These are phyloP conservation scores for Ophiostoma sp. DNA, from an alignment of 2,329 filamentous ascomycete genomes.

Conservation along the genomic window DNA sequence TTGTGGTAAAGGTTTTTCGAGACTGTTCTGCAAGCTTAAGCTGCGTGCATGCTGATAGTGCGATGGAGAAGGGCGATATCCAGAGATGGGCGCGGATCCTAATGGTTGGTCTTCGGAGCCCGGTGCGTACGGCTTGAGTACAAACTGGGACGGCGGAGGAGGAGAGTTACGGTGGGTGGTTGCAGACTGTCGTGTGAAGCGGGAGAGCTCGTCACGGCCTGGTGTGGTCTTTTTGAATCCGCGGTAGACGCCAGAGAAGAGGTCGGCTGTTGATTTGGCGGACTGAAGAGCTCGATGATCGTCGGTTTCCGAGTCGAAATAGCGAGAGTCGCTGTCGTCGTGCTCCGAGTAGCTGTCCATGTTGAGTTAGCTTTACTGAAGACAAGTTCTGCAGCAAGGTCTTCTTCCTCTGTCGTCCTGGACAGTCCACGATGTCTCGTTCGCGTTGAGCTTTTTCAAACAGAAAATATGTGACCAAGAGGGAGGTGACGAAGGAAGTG, in stretches of 20 bases:
- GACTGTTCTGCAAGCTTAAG: slow-evolving; percentile 56
- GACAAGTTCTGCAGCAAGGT: neutral
- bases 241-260: slow-evolving; percentile 54
- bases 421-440: neutral
- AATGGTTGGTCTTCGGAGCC: slow-evolving; percentile 29
- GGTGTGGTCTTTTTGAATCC: slow-evolving; percentile 52
- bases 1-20: slow-evolving; percentile 58
- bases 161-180: slow-evolving; percentile 31
- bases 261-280: slow-evolving; percentile 46
- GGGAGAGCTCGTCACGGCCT: slow-evolving; percentile 46
- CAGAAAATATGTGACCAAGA: slow-evolving; percentile 8
- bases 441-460: neutral
- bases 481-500: neutral
- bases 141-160: slow-evolving; percentile 33
- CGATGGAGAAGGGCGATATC: slow-evolving; percentile 29
- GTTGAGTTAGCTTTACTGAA: slow-evolving; percentile 38
- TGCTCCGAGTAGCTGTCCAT: slow-evolving; percentile 37
- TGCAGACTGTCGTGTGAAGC: slow-evolving; percentile 48
- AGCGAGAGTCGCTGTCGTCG: slow-evolving; percentile 40
- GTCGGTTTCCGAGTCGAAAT: slow-evolving; percentile 50
- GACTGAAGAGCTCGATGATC: slow-evolving; percentile 39
- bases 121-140: slow-evolving; percentile 38
- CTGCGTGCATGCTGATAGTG: slow-evolving; percentile 53
- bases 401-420: neutral
- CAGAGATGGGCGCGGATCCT: slow-evolving; percentile 36